A percentile compares a stretch with the other conserved stretches of the same genome.
phyloP scores from a whole-genome alignment of 176 grass and related monocot species.

The Dendrocalamus sinicus region DNA sequence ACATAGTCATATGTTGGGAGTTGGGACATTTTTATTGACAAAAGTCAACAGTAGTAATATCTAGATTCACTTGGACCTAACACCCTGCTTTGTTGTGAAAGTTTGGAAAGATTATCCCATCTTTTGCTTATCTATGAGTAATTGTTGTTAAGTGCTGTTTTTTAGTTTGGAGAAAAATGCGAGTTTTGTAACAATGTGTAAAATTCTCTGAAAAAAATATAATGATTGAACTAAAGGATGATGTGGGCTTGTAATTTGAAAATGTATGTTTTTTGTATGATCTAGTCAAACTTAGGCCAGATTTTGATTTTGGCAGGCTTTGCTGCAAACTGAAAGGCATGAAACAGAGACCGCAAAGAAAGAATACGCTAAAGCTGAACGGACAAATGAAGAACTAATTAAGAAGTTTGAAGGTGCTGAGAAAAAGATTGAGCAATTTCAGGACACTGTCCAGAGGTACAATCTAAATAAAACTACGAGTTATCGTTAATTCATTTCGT shows the following conservation, averaged over 20 bases:
- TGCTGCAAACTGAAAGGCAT: slow-evolving; percentile 77
- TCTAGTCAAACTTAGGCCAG: slow-evolving; percentile 31
- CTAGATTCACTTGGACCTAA: slow-evolving; percentile 22
- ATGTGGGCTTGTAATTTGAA: slow-evolving; percentile 10
- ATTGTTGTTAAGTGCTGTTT: slow-evolving; percentile 14
- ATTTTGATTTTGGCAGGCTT: slow-evolving; percentile 54
- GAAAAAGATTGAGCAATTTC: slow-evolving; percentile 89
- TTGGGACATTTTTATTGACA: slow-evolving; percentile 28
- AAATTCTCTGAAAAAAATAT: neutral
- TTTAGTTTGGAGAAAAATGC: slow-evolving; percentile 4
- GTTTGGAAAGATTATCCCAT: slow-evolving; percentile 1
- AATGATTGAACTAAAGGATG: slow-evolving; percentile 19
- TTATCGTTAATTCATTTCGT: slow-evolving; percentile 22
- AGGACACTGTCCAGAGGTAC: slow-evolving; percentile 90
- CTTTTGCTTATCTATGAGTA: slow-evolving; percentile 21
- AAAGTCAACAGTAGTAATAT: neutral
- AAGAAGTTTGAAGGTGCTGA: slow-evolving; percentile 85
- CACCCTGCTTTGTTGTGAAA: slow-evolving; percentile 3
- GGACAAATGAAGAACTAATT: slow-evolving; percentile 78
- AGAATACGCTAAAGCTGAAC: slow-evolving; percentile 72
- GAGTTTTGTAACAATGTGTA: neutral
- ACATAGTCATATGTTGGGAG: neutral
- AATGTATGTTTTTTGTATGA: slow-evolving; percentile 28
- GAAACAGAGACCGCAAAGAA: slow-evolving; percentile 72
- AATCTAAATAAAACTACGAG: slow-evolving; percentile 33